Base-by-base conservation (phyloP, 192 early-diverging fungal species). In the Phycomyces nitens region DNA sequence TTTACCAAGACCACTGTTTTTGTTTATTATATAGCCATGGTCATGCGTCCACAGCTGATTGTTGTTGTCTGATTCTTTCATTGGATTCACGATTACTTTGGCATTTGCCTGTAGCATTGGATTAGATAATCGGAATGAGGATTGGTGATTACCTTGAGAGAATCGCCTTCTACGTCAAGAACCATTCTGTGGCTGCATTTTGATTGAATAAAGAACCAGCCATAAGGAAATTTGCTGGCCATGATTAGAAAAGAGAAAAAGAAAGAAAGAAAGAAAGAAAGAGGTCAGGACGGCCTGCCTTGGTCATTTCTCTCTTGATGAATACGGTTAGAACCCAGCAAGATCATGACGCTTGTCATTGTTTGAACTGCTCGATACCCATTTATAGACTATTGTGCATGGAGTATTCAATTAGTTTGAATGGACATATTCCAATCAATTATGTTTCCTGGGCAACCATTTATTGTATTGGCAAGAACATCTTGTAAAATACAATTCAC, bases 41-140 rank as follows among this genome's bases (percentile, higher is more conserved):
- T 73, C 71, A 55, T 73, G 68, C 55, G 53, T 73, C 71, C 71
- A 73, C 14, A 73, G 43, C 44, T 74, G 72, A 49, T 65, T 74
- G 26, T 64, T 58, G 9, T 34, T 43, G 16, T 54, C 56, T 14
- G 49, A 52, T 10, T 44, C 58, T 22, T 74, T 74, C 34, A 26
- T 69, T 7, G 72, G 57, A 49, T 57, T 65, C 14, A 65, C 68
- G 8, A 62, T 27, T 29, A 74, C 43, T 47, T 59, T 73, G 16
- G 71, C 71, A 2, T 41, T 52, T 34, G 56, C 15, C 70, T 72
- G 51, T 1, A 22, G 22, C 24, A 7, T 18, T n/a, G 15, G 43
- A 29, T 16, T 7, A 39, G 55, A 56, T 23, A 56, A n/a, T 27
- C 15, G 15, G 0, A 24, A 16, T 29, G 11, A 29, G 7, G 43